phyloP scores from a whole-genome alignment of 2,329 filamentous ascomycete species.

The Colletotrichum cordylinicola region DNA sequence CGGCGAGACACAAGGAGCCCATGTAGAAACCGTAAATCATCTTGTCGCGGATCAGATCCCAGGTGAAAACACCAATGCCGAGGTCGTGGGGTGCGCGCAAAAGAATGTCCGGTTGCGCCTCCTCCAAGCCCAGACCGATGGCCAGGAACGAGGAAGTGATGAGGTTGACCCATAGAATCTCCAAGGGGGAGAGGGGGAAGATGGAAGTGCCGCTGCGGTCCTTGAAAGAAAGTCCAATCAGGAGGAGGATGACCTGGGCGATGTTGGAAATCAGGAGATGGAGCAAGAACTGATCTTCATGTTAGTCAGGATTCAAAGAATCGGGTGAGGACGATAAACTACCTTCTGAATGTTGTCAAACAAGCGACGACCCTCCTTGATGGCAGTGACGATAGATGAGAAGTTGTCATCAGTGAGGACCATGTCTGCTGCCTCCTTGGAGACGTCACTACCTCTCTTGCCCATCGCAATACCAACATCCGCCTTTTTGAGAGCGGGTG shows the following conservation, averaged over 20 bases:
- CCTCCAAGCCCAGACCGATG: conserved; percentile 74
- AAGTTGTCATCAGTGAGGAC: conserved; percentile 90
- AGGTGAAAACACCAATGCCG: conserved; percentile 65
- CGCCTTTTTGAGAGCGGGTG: conserved; percentile 73
- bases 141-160: conserved; percentile 75
- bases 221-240: conserved; percentile 74
- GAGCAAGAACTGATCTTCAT: conserved; percentile 55
- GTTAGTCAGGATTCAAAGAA: background rate
- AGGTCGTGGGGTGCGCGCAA: conserved; percentile 68
- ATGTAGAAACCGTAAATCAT: conserved; percentile 70
- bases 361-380: conserved; percentile 72
- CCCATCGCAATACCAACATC: conserved; percentile 82
- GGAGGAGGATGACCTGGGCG: conserved; percentile 71
- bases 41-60: conserved; percentile 70
- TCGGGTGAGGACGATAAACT: conserved; percentile 10
- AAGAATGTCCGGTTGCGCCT: conserved; percentile 72
- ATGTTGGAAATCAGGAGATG: conserved; percentile 75
- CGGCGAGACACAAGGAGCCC: conserved; percentile 64
- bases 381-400: conserved; percentile 77
- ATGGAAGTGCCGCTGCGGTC: conserved; percentile 64
- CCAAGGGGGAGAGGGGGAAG: conserved; percentile 74
- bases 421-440: conserved; percentile 85
- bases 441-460: conserved; percentile 72
- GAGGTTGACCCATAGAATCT: conserved; percentile 80
- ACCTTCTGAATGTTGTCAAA: conserved; percentile 81